Evolutionary conservation across 176 grass and related monocot genomes (phyloP).

Genomic region (Bothriochloa decipiens): DNA sequence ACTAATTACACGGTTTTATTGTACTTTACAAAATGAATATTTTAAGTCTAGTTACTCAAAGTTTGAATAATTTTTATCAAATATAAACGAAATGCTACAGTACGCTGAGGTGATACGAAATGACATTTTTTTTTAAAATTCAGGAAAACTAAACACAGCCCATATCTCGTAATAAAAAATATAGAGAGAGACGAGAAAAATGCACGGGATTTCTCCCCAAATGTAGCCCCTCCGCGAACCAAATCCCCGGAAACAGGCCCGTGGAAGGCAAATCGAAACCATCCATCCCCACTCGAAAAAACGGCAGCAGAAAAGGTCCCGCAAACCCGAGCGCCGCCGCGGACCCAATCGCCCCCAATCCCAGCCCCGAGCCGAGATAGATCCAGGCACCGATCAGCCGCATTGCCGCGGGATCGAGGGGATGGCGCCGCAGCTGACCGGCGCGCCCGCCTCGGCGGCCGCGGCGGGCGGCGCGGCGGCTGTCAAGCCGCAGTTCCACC

Average conservation of each 20-base stretch:
- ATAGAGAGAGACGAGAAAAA: not conserved
- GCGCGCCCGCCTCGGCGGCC: conserved; percentile 45
- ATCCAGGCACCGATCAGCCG: conserved; percentile 29
- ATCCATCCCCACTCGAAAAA: conserved; percentile 38
- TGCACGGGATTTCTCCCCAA: conserved; percentile 37
- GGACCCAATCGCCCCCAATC: conserved; percentile 15
- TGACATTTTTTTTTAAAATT: too few relatives aligned
- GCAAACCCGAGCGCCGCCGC: conserved; percentile 36
- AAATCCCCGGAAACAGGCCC: not conserved
- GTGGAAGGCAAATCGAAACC: conserved; percentile 46
- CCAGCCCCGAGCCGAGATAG: conserved; percentile 3
- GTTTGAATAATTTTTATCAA: too few relatives aligned
- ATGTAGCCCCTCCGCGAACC: conserved; percentile 38
- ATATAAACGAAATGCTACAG: too few relatives aligned
- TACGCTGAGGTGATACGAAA: too few relatives aligned
- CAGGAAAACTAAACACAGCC: too few relatives aligned
- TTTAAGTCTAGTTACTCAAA: too few relatives aligned
- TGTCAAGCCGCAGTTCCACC: conserved; percentile 77
- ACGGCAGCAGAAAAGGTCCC: conserved; percentile 20
- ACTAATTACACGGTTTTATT: too few relatives aligned
- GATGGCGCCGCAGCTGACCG: conserved; percentile 67
- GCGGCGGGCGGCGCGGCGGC: conserved; percentile 43
- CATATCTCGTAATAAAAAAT: too few relatives aligned
- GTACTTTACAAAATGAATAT: too few relatives aligned
- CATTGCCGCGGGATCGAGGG: conserved; percentile 55